Conservation (phyloP, 805 yeast species). For the Saturnispora galanensis region DNA sequence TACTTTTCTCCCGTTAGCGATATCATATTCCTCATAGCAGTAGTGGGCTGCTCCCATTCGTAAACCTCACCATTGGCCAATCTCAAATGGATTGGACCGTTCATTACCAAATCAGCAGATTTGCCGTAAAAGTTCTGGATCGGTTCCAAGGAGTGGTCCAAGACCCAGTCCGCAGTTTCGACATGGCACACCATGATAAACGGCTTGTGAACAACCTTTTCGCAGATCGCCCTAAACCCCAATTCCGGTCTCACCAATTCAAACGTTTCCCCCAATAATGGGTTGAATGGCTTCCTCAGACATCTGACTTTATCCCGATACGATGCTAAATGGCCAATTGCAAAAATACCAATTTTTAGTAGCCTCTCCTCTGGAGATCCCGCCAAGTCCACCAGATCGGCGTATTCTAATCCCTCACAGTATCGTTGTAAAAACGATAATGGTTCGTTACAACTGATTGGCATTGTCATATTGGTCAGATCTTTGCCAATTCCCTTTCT, state of each 20-base stretch:
- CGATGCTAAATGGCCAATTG: slow-evolving; percentile 62
- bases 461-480: slow-evolving; percentile 77
- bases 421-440: slow-evolving; percentile 69
- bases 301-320: slow-evolving; percentile 68
- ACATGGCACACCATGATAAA: slow-evolving; percentile 63
- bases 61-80: slow-evolving; percentile 44
- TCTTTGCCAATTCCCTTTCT: slow-evolving; percentile 92
- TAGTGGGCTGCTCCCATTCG: slow-evolving; percentile 75
- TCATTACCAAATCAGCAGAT: slow-evolving; percentile 70
- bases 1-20: slow-evolving; percentile 80
- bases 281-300: slow-evolving; percentile 86
- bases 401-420: slow-evolving; percentile 73
- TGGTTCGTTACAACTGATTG: slow-evolving; percentile 91
- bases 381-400: slow-evolving; percentile 46
- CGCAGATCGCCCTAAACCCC: slow-evolving; percentile 66
- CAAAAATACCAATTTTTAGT: slow-evolving; percentile 70
- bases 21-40: slow-evolving; percentile 73
- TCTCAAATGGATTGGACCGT: slow-evolving; percentile 54
- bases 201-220: slow-evolving; percentile 85
- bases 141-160: slow-evolving; percentile 58
- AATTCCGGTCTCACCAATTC: slow-evolving; percentile 81
- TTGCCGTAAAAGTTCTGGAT: slow-evolving; percentile 94
- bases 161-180: slow-evolving; percentile 62
- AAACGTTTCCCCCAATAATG: slow-evolving; percentile 85
- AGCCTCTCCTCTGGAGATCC: slow-evolving; percentile 39